Conservation (phyloP, 208 protist species). For the Trypanosomatidae sp. region DNA sequence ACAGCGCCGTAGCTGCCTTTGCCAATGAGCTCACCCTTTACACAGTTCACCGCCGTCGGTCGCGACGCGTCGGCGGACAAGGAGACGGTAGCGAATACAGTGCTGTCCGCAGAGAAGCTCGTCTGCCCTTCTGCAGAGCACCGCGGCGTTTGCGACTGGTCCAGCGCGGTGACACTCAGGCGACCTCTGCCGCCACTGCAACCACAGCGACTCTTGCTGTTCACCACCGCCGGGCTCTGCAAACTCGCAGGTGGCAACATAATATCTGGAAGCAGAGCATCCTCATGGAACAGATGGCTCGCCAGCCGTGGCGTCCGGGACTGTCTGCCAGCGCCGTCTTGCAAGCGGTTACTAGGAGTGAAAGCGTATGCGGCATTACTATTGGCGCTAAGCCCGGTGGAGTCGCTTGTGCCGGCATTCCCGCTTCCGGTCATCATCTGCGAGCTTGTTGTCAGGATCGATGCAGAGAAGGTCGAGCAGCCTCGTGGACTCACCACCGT, state of each 20-base stretch:
- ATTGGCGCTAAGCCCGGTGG: not conserved
- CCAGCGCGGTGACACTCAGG: constrained; percentile 7
- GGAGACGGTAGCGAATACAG: not conserved
- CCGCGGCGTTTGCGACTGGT: constrained; percentile 8
- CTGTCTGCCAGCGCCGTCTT: not conserved
- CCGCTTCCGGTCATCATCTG: not conserved
- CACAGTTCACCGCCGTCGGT: constrained; percentile 47
- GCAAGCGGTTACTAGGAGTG: not conserved
- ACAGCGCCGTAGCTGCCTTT: constrained; percentile 88
- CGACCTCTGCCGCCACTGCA: constrained; percentile 7
- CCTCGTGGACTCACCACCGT: constrained; percentile 4
- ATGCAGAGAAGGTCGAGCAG: not conserved
- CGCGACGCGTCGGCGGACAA: constrained; percentile 2
- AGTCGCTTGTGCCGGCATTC: not conserved
- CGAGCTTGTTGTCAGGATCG: not conserved
- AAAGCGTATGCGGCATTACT: not conserved
- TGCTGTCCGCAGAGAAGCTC: constrained; percentile 15
- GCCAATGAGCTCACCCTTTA: constrained; percentile 77
- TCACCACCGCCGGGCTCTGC: constrained; percentile 19
- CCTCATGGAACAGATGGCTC: constrained; percentile 26
- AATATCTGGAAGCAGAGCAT: not conserved
- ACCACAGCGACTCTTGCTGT: constrained; percentile 3
- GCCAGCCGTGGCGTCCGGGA: constrained; percentile 20
- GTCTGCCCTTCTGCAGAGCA: constrained; percentile 10
- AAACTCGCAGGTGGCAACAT: not conserved